Evolutionary conservation across 106 monocot genomes (phyloP).

Genomic region (Allium fistulosum): DNA sequence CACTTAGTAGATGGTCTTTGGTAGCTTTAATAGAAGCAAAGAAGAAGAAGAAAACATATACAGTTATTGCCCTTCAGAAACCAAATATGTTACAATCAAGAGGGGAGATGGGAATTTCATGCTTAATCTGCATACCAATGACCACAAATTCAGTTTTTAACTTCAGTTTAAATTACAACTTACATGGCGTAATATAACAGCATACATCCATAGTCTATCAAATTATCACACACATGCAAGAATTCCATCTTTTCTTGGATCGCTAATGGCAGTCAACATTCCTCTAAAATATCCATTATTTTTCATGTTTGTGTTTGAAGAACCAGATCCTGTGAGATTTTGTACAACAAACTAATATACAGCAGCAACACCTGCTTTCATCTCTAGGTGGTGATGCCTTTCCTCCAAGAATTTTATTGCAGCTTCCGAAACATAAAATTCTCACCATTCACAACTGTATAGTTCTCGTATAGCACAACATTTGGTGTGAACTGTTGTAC

Average conservation of each 20-base stretch:
- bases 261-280: slow-evolving; percentile 83
- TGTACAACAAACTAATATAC: slow-evolving; percentile 81
- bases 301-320: background rate
- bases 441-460: slow-evolving; percentile 59
- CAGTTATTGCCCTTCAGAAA: too few species aligned
- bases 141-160: background rate
- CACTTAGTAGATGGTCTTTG: too few species aligned
- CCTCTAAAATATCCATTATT: slow-evolving; percentile 35
- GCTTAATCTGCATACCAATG: background rate
- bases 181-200: too few species aligned
- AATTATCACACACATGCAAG: slow-evolving; percentile 53
- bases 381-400: slow-evolving; percentile 47
- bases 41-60: too few species aligned
- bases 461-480: slow-evolving; percentile 68
- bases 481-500: slow-evolving; percentile 74
- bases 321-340: slow-evolving; percentile 32
- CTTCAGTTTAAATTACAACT: background rate
- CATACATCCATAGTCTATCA: too few species aligned
- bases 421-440: slow-evolving; percentile 34
- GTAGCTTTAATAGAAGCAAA: too few species aligned
- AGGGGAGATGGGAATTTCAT: background rate
- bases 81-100: too few species aligned
- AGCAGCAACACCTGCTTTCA: slow-evolving; percentile 16
- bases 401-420: slow-evolving; percentile 43
- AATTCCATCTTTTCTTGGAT: slow-evolving; percentile 81